Percentiles rank a stretch among this genome's conserved stretches.
Conservation (phyloP, 768 basidiomycete species). For the Pisolithus albus region DNA sequence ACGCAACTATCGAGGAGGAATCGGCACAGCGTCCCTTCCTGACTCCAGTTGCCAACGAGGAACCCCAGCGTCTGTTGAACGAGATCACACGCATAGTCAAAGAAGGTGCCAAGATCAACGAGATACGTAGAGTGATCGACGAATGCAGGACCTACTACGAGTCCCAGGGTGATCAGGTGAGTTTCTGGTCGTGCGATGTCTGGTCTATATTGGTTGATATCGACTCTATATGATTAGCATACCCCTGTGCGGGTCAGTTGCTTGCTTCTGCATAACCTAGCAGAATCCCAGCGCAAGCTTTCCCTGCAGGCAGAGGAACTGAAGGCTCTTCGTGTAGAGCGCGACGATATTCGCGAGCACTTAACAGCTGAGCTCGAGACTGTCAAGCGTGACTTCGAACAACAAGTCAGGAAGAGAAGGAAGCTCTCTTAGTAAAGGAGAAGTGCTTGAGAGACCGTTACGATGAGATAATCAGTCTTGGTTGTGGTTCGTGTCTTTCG, state of each 20-base stretch:
- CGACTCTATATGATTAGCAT: slow-evolving; percentile 31
- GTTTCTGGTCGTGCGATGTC: slow-evolving; percentile 8
- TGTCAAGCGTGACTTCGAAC: slow-evolving; percentile 35
- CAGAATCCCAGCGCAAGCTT: slow-evolving; percentile 40
- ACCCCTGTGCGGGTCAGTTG: slow-evolving; percentile 44
- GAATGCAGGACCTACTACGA: slow-evolving; percentile 45
- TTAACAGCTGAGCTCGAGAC: slow-evolving; percentile 31
- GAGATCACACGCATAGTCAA: slow-evolving; percentile 49
- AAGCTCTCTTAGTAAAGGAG: slow-evolving; percentile 46
- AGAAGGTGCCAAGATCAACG: slow-evolving; percentile 46
- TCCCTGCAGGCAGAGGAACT: slow-evolving; percentile 29
- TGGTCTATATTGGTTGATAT: slow-evolving; percentile 5
- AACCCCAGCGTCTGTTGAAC: slow-evolving; percentile 47
- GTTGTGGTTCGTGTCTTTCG: slow-evolving; percentile 26
- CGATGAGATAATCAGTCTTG: slow-evolving; percentile 38
- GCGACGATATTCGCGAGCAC: slow-evolving; percentile 26
- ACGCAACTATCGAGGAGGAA: slow-evolving; percentile 10
- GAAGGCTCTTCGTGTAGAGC: slow-evolving; percentile 26
- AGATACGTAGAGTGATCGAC: slow-evolving; percentile 44
- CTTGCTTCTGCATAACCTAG: slow-evolving; percentile 44
- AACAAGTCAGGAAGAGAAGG: slow-evolving; percentile 44
- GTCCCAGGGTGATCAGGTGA: slow-evolving; percentile 39
- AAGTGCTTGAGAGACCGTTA: slow-evolving; percentile 48
- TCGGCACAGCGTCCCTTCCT: slow-evolving; percentile 15
- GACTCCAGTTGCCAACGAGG: slow-evolving; percentile 29